Evolutionary conservation across 768 basidiomycete genomes (phyloP).

Genomic region (Boletus patriciae): DNA sequence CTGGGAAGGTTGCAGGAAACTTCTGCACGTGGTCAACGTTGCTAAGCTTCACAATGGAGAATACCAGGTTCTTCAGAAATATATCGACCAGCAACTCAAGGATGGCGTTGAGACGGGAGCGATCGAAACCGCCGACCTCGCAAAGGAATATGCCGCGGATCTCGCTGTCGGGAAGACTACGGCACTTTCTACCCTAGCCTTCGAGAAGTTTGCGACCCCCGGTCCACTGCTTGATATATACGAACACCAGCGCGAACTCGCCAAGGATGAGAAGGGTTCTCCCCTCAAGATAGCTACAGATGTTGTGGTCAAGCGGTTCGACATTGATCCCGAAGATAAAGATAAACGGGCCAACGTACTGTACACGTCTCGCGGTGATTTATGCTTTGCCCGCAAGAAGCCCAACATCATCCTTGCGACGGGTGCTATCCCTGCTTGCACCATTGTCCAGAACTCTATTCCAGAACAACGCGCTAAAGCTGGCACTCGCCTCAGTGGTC

Average conservation of each 20-base stretch:
- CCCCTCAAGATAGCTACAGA: conserved; percentile 19
- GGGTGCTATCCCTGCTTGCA: conserved; percentile 20
- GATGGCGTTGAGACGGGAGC: background rate
- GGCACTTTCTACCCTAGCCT: conserved; percentile 3
- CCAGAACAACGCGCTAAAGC: conserved; percentile 9
- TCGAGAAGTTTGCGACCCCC: conserved; percentile 19
- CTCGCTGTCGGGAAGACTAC: conserved; percentile 19
- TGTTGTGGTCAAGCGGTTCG: background rate
- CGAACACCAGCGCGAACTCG: conserved; percentile 16
- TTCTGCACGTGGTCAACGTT: conserved; percentile 2
- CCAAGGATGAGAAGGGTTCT: conserved; percentile 5
- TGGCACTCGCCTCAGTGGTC: conserved; percentile 15
- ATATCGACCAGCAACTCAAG: conserved; percentile 1
- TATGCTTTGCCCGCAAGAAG: background rate
- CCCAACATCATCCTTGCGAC: conserved; percentile 24
- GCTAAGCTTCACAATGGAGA: conserved; percentile 1
- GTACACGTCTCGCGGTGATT: background rate
- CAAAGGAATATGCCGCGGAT: background rate
- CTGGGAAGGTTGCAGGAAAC: background rate
- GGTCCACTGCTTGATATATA: conserved; percentile 16
- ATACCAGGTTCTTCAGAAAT: background rate
- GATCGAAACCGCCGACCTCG: background rate
- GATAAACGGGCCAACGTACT: conserved; percentile 7
- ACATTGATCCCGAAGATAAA: conserved; percentile 12
- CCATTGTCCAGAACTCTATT: conserved; percentile 20